A percentile compares a stretch with the other conserved stretches of the same genome.
phyloP scores from a whole-genome alignment of 164 flowering plant genomes.

The Paratinospora sagittata region DNA sequence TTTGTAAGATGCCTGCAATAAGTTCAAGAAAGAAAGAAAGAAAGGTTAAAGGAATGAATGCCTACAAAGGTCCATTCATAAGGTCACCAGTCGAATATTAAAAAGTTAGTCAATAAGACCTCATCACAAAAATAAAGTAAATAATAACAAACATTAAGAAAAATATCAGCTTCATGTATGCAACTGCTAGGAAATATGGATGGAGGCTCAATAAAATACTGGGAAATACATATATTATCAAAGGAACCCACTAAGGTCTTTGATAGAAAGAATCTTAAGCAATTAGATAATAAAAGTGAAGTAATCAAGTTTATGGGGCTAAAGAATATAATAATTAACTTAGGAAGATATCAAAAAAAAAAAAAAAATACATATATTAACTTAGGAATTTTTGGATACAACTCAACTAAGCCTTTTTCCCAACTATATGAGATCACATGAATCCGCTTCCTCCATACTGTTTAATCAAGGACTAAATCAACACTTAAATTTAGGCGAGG shows the following conservation, averaged over 20 bases:
- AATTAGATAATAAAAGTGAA: neutral
- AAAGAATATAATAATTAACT: too few species aligned
- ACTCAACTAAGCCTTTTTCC: too few species aligned
- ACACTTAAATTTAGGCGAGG: too few species aligned
- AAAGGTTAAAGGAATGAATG: neutral
- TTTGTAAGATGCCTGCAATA: constrained; percentile 20
- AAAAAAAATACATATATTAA: too few species aligned
- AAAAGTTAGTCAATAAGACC: neutral
- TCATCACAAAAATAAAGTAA: neutral
- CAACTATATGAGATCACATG: too few species aligned
- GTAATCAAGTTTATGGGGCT: neutral
- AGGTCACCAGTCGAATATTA: neutral
- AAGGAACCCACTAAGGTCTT: too few species aligned
- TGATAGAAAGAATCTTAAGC: neutral
- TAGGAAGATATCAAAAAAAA: too few species aligned
- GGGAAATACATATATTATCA: too few species aligned
- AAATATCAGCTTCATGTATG: neutral
- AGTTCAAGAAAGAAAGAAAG: neutral
- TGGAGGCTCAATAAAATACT: neutral
- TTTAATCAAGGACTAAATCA: too few species aligned
- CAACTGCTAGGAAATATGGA: neutral
- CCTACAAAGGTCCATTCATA: neutral
- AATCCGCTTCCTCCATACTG: too few species aligned
- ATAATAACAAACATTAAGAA: neutral
- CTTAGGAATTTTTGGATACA: too few species aligned